Evolutionary conservation across 352 stramenopile genomes (phyloP).

Genomic region (Globisporangium ultimum): DNA sequence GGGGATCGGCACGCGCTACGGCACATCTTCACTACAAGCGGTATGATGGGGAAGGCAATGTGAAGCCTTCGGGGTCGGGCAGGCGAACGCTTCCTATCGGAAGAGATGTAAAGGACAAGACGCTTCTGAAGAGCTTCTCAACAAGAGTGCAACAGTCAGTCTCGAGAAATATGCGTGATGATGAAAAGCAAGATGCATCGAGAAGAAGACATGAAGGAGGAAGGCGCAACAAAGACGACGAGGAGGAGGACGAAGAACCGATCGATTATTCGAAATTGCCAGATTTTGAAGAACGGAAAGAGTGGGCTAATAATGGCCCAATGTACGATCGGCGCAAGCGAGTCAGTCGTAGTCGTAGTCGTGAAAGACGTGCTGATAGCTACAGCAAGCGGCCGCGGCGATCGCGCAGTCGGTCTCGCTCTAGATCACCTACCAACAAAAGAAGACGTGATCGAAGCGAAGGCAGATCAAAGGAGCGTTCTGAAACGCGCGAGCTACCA

Average conservation of each 20-base stretch:
- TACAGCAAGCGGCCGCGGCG: constrained; percentile 11
- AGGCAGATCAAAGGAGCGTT: constrained; percentile 2
- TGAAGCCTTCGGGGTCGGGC: neutral
- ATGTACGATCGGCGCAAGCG: constrained; percentile 1
- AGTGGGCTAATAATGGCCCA: neutral
- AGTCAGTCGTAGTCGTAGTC: constrained; percentile 38
- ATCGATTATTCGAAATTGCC: constrained; percentile 83
- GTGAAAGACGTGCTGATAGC: constrained; percentile 15
- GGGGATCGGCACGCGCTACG: constrained; percentile 39
- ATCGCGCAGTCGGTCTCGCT: constrained; percentile 20
- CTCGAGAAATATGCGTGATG: constrained; percentile 10
- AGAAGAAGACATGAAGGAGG: too few species aligned
- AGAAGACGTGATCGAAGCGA: neutral
- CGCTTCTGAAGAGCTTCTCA: constrained; percentile 57
- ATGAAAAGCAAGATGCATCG: constrained; percentile 1
- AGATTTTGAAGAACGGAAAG: constrained; percentile 53
- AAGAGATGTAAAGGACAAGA: constrained; percentile 58
- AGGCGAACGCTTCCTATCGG: constrained; percentile 33
- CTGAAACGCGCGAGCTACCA: neutral
- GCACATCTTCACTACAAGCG: constrained; percentile 76
- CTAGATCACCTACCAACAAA: constrained; percentile 15
- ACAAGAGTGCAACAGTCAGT: constrained; percentile 53
- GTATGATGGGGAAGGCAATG: constrained; percentile 19
- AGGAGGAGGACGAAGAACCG: constrained; percentile 50
- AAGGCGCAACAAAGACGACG: constrained; percentile 13